These are phyloP conservation scores for Gaillardinia entomophila DNA, from an alignment of 805 yeast species.

Conservation along the genomic window DNA sequence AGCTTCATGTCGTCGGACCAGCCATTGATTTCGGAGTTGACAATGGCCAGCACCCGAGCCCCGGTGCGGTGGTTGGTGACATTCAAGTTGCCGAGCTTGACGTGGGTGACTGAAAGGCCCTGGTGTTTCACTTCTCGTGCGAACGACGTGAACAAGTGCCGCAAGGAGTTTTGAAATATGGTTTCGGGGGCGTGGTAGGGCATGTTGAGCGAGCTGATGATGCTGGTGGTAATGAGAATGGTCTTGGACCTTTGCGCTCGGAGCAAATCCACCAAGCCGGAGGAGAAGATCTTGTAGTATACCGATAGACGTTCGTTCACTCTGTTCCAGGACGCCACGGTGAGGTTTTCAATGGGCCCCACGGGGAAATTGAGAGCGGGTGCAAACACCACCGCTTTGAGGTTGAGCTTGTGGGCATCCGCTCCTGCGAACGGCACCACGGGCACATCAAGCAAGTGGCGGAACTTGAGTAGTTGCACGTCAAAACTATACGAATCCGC, in stretches of 20 bases:
- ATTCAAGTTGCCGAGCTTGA: conserved; percentile 35
- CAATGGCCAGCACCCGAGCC: conserved; percentile 13
- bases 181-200: conserved; percentile 65
- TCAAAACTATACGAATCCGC: conserved; percentile 41
- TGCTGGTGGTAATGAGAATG: conserved; percentile 49
- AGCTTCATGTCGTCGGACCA: conserved; percentile 32
- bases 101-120: conserved; percentile 31
- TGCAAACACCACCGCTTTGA: conserved; percentile 62
- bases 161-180: conserved; percentile 43
- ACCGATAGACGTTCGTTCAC: conserved; percentile 41
- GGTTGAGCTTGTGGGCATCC: conserved; percentile 45
- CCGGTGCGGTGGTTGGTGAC: conserved; percentile 14
- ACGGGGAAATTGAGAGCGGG: conserved; percentile 67
- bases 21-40: conserved; percentile 31
- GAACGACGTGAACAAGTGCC: conserved; percentile 26
- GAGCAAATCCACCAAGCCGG: conserved; percentile 50
- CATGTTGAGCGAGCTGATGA: conserved; percentile 47
- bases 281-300: conserved; percentile 46
- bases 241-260: conserved; percentile 46
- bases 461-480: conserved; percentile 44
- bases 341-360: conserved; percentile 60
- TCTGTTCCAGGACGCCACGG: conserved; percentile 46
- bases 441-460: conserved; percentile 43
- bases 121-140: conserved; percentile 32
- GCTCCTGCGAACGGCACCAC: conserved; percentile 58